Percentiles rank a stretch among this genome's conserved stretches.
Evolutionary conservation across 2,329 filamentous ascomycete genomes (phyloP).

Genomic region (Neofusicoccum sp.): DNA sequence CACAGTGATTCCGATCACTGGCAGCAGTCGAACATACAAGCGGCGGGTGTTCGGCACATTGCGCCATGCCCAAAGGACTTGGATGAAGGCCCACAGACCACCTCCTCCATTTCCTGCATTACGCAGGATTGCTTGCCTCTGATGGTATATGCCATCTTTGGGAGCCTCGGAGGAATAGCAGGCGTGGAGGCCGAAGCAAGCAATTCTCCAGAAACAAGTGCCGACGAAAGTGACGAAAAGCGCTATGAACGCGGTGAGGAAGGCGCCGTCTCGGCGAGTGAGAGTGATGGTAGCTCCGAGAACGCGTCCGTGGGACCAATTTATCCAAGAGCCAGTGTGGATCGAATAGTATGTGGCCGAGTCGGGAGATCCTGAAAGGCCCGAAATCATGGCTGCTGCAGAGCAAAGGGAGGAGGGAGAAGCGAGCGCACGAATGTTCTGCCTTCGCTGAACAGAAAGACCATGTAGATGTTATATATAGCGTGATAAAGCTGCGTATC

Average conservation of each 20-base stretch:
- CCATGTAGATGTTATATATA: no score
- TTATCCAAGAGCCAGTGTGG: slow-evolving; percentile 32
- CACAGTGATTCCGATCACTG: background rate
- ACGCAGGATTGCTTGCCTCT: slow-evolving; percentile 12
- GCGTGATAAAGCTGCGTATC: no score
- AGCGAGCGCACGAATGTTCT: no score
- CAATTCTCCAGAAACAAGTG: slow-evolving; percentile 23
- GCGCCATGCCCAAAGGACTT: background rate
- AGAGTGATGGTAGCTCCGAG: slow-evolving; percentile 35
- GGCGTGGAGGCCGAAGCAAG: slow-evolving; percentile 24
- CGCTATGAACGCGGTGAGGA: slow-evolving; percentile 36
- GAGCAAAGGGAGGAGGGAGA: no score
- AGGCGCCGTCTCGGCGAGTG: slow-evolving; percentile 26
- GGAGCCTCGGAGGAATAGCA: slow-evolving; percentile 21
- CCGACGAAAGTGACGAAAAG: slow-evolving; percentile 31
- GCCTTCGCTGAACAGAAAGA: no score
- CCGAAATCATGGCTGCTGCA: no score
- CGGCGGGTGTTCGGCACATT: background rate
- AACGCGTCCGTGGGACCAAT: slow-evolving; percentile 32
- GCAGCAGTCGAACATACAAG: background rate
- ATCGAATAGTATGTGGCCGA: slow-evolving; percentile 7
- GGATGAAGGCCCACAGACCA: background rate
- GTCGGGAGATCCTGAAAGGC: no score
- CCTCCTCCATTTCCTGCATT: slow-evolving; percentile 1
- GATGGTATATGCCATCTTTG: slow-evolving; percentile 28